phyloP scores from a whole-genome alignment of 768 basidiomycete species.

The Symmetrospora coprosmae region DNA sequence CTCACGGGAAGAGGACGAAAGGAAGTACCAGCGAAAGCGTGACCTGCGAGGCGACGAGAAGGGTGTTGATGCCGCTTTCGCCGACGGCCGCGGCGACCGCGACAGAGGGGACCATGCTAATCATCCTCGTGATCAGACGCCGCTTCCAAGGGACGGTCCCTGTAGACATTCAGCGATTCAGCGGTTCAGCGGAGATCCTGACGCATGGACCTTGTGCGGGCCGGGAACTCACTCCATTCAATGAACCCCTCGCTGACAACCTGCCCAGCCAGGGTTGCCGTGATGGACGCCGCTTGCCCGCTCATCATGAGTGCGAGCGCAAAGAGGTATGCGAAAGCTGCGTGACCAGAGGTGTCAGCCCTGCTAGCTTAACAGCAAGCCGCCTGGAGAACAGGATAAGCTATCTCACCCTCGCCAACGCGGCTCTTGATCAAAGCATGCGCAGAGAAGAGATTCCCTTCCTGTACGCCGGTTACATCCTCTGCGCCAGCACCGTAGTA shows the following conservation, averaged over 20 bases:
- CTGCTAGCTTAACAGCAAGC: no score
- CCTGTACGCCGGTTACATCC: constrained; percentile 43
- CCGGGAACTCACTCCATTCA: no score
- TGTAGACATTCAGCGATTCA: constrained; percentile 77
- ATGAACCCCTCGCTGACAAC: constrained; percentile 62
- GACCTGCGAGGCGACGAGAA: constrained; percentile 79
- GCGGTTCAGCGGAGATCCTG: constrained; percentile 31
- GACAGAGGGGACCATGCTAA: constrained; percentile 71
- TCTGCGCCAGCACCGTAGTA: constrained; percentile 44
- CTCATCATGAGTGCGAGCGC: constrained; percentile 70
- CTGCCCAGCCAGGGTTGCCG: constrained; percentile 60
- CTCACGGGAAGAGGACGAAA: constrained; percentile 66
- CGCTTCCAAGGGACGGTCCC: constrained; percentile 53
- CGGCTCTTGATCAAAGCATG: constrained; percentile 54
- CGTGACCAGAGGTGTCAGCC: neutral
- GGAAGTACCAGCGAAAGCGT: constrained; percentile 68
- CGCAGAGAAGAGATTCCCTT: constrained; percentile 54
- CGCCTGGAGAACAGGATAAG: neutral
- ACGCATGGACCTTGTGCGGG: neutral
- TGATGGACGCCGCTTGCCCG: constrained; percentile 78
- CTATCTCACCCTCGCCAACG: constrained; percentile 51
- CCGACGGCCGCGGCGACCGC: constrained; percentile 62
- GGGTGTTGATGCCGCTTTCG: constrained; percentile 51
- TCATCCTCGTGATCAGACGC: constrained; percentile 63
- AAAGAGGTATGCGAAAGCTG: constrained; percentile 72